Percentiles rank a stretch among this genome's conserved stretches.
These are phyloP conservation scores for Phytopythium boreale DNA, from an alignment of 352 stramenopile species.

Conservation along the genomic window DNA sequence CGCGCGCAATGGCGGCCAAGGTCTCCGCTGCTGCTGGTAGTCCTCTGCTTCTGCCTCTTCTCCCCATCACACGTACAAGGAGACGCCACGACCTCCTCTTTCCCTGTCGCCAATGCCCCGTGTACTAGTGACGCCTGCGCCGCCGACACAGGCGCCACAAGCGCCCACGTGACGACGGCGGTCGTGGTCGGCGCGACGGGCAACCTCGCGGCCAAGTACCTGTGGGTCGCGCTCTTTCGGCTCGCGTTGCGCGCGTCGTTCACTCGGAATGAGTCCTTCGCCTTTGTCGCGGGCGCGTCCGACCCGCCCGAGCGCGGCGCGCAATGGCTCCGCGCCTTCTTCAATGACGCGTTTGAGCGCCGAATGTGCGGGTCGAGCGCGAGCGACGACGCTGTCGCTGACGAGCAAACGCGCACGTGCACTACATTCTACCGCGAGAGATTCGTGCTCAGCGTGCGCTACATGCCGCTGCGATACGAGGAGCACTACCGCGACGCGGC, in stretches of 20 bases:
- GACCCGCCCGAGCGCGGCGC: constrained; percentile 21
- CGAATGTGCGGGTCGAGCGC: constrained; percentile 33
- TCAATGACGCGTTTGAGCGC: constrained; percentile 21
- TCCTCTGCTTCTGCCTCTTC: neutral
- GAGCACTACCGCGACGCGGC: constrained; percentile 29
- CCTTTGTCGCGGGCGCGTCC: constrained; percentile 47
- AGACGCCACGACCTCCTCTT: neutral
- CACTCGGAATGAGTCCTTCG: constrained; percentile 9
- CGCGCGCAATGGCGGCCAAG: neutral
- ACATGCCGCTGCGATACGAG: constrained; percentile 35
- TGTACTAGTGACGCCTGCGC: too few species aligned
- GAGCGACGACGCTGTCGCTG: neutral
- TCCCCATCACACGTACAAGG: neutral
- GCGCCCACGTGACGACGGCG: constrained; percentile 29
- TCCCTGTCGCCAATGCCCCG: neutral
- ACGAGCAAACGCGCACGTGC: constrained; percentile 14
- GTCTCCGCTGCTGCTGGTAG: neutral
- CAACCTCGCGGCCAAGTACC: constrained; percentile 81
- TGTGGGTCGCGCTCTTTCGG: constrained; percentile 74
- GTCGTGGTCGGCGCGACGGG: constrained; percentile 70
- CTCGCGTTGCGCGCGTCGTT: constrained; percentile 33
- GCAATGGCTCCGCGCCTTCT: constrained; percentile 36
- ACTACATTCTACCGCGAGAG: constrained; percentile 24
- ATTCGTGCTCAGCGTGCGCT: constrained; percentile 41
- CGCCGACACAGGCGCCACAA: neutral